Percentiles rank a stretch among this genome's conserved stretches.
phyloP scores from a whole-genome alignment of 2,329 filamentous ascomycete species.

The Leptosphaerulina australis region DNA sequence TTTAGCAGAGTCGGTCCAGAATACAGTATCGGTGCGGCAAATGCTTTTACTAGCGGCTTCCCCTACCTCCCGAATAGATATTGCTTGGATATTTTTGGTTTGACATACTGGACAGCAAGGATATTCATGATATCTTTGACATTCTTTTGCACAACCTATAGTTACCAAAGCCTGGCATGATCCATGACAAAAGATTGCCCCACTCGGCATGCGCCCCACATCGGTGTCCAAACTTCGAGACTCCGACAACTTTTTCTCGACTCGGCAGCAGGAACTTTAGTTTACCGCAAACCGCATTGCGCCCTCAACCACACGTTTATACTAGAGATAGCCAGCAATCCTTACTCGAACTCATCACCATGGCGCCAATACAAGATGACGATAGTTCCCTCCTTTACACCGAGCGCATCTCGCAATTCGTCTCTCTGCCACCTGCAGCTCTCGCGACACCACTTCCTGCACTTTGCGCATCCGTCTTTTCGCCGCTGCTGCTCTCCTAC shows the following conservation, averaged over 20 bases:
- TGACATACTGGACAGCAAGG: too few relatives aligned
- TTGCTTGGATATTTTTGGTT: too few relatives aligned
- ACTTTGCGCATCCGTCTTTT: conserved; percentile 74
- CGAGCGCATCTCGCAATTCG: conserved; percentile 80
- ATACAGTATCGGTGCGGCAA: too few relatives aligned
- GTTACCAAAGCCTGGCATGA: too few relatives aligned
- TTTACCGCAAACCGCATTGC: conserved; percentile 24
- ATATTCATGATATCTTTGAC: too few relatives aligned
- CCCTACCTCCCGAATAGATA: too few relatives aligned
- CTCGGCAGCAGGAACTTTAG: conserved; percentile 3
- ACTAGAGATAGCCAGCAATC: not conserved
- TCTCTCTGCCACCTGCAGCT: conserved; percentile 73
- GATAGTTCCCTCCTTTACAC: conserved; percentile 66
- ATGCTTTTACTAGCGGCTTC: too few relatives aligned
- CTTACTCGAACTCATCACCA: conserved; percentile 16
- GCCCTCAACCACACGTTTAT: not conserved
- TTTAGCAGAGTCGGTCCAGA: too few relatives aligned
- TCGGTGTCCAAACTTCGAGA: not conserved
- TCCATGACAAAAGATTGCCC: too few relatives aligned
- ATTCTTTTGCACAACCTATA: too few relatives aligned
- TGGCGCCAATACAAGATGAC: conserved; percentile 31
- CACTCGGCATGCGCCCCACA: too few relatives aligned
- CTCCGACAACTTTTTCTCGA: conserved; percentile 43
- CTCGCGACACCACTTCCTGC: conserved; percentile 73
- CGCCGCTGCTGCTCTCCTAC: conserved; percentile 77